A percentile compares a stretch with the other conserved stretches of the same genome.
phyloP scores from a whole-genome alignment of 352 stramenopile species.

The Phytopythium litorale region DNA sequence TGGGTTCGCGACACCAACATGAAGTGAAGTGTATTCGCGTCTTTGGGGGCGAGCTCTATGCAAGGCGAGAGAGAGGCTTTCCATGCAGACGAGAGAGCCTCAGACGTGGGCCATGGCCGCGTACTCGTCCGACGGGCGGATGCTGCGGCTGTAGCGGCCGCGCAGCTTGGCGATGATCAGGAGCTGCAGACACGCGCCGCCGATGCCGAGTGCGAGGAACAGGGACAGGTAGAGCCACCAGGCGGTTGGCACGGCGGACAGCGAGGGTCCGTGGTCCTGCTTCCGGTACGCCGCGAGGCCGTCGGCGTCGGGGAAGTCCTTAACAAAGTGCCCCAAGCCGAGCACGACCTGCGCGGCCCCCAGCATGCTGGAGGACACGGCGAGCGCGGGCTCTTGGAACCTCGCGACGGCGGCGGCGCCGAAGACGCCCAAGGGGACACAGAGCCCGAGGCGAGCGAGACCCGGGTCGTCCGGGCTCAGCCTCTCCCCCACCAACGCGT shows the following conservation, averaged over 20 bases:
- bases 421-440: not conserved
- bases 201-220: not conserved
- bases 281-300: not conserved
- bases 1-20: no score
- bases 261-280: not conserved
- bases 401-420: not conserved
- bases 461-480: not conserved
- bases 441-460: not conserved
- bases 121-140: no score
- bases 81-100: no score
- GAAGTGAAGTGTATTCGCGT: no score
- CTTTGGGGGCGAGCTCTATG: no score
- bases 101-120: no score
- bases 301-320: not conserved
- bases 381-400: not conserved
- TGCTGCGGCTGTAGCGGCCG: not conserved
- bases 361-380: not conserved
- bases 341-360: not conserved
- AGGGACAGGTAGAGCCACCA: slow-evolving; percentile 1
- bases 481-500: not conserved
- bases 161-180: not conserved
- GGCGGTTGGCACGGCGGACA: not conserved
- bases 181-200: not conserved
- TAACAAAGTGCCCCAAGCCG: not conserved
- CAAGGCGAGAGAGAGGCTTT: no score